Percentiles rank a stretch among this genome's conserved stretches.
Evolutionary conservation across 768 basidiomycete species (phyloP).

Genomic region (Dendrothele bispora): DNA sequence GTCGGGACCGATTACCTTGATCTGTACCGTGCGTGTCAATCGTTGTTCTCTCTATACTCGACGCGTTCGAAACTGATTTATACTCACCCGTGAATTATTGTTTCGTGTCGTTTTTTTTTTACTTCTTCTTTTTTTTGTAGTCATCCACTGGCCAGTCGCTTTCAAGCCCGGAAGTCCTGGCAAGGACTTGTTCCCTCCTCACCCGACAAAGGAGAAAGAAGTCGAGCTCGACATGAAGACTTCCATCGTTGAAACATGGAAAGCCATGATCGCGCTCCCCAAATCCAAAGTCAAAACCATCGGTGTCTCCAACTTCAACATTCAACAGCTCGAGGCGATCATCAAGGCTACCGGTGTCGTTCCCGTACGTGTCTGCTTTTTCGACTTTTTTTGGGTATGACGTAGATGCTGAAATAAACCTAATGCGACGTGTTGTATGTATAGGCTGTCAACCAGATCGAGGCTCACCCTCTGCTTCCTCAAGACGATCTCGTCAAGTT

Average conservation of each 20-base stretch:
- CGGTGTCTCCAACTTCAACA: constrained; percentile 83
- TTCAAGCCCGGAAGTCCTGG: constrained; percentile 52
- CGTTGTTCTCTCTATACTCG: neutral
- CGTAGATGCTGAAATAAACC: neutral
- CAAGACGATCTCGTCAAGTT: constrained; percentile 74
- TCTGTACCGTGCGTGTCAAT: constrained; percentile 59
- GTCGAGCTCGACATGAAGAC: neutral
- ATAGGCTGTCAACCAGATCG: constrained; percentile 75
- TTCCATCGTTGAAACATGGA: constrained; percentile 76
- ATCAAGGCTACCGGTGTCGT: constrained; percentile 69
- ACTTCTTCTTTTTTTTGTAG: constrained; percentile 30
- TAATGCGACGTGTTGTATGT: neutral
- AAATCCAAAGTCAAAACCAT: constrained; percentile 73
- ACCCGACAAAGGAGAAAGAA: constrained; percentile 44
- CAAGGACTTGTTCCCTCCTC: constrained; percentile 52
- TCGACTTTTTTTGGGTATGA: neutral
- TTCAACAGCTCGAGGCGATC: constrained; percentile 64
- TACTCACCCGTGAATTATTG: neutral
- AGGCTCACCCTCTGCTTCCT: constrained; percentile 77
- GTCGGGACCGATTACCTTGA: constrained; percentile 79
- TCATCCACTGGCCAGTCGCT: constrained; percentile 79
- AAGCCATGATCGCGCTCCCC: constrained; percentile 69
- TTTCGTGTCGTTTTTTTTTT: neutral
- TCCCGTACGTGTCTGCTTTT: constrained; percentile 47
- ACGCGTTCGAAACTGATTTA: too few species aligned